These are phyloP conservation scores for Solanum aculeatissimum DNA, from an alignment of 305 asterid species.

Conservation along the genomic window DNA sequence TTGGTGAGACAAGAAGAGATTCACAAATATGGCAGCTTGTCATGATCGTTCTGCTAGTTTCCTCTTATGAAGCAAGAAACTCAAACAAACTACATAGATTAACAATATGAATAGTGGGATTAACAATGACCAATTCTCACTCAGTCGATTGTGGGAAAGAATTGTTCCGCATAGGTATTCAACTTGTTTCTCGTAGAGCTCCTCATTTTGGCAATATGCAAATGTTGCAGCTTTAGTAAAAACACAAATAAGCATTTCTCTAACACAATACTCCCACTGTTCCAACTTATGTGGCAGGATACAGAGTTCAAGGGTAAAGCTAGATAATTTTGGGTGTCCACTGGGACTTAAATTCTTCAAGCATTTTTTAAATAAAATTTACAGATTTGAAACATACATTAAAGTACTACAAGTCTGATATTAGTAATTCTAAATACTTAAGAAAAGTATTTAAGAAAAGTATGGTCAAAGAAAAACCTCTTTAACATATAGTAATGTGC, in stretches of 20 bases:
- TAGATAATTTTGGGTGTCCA: neutral
- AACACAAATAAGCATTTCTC: neutral
- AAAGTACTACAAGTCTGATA: neutral
- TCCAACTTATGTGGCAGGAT: neutral
- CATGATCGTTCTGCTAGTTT: neutral
- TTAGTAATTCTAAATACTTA: neutral
- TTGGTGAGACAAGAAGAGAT: neutral
- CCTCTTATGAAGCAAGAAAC: neutral
- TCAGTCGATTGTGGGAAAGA: neutral
- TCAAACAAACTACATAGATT: neutral
- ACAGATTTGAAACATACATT: neutral
- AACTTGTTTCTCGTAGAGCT: neutral
- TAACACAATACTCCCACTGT: neutral
- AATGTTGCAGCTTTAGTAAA: neutral
- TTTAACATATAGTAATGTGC: neutral
- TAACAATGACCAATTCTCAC: neutral
- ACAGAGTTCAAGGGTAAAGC: neutral
- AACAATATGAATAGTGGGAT: neutral
- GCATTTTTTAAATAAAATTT: neutral
- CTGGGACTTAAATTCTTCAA: neutral
- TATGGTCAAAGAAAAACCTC: neutral
- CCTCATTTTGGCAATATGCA: neutral
- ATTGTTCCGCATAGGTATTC: neutral
- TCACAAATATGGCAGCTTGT: neutral
- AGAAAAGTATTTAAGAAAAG: neutral